phyloP scores from a whole-genome alignment of 1,284 basidiomycete genomes.

The Ceraceosorus guamensis region DNA sequence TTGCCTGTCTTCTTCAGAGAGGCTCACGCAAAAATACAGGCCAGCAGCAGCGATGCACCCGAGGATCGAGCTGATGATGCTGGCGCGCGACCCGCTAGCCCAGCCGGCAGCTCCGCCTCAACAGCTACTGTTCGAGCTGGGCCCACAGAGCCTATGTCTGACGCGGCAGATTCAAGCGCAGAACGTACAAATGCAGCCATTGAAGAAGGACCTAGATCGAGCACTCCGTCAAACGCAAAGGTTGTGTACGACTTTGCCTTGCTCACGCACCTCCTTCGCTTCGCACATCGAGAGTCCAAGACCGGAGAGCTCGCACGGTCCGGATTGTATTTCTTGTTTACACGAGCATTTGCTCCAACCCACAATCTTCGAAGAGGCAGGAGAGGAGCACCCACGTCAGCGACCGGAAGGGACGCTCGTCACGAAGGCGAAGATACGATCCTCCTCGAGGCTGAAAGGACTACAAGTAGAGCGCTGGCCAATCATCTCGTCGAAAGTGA shows the following conservation, averaged over 20 bases:
- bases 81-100: neutral
- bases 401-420: neutral
- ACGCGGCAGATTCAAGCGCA: neutral
- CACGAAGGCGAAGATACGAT: neutral
- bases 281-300: conserved; percentile 85
- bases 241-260: conserved; percentile 26
- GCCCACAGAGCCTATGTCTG: neutral
- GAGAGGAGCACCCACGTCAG: neutral
- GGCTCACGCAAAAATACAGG: neutral
- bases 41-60: neutral
- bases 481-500: conserved; percentile 90
- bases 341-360: conserved; percentile 54
- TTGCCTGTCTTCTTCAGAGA: conserved; percentile 36
- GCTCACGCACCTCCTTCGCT: conserved; percentile 90
- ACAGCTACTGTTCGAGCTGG: neutral
- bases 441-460: neutral
- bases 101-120: neutral
- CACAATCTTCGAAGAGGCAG: neutral
- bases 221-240: neutral
- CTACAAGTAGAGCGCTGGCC: conserved; percentile 59
- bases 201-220: neutral
- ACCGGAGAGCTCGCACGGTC: conserved; percentile 90
- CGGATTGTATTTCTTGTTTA: conserved; percentile 83
- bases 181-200: too few relatives aligned
- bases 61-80: neutral